phyloP scores from a whole-genome alignment of 208 protist species.

The Crithidia bombi region DNA sequence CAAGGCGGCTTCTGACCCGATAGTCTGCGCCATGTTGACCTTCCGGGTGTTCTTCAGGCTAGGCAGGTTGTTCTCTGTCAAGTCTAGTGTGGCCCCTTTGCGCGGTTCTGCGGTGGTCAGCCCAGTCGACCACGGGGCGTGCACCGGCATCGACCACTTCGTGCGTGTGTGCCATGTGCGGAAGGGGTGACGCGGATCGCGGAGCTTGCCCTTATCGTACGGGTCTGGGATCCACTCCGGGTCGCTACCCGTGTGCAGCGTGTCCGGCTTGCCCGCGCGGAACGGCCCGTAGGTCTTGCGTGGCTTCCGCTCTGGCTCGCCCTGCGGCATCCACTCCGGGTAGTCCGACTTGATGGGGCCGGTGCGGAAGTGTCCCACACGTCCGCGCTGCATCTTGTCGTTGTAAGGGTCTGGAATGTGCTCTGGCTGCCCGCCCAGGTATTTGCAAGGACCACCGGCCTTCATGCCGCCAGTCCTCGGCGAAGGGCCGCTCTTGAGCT shows the following conservation, averaged over 20 bases:
- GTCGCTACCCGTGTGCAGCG: slow-evolving; percentile 61
- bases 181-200: slow-evolving; percentile 68
- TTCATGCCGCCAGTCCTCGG: slow-evolving; percentile 60
- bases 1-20: slow-evolving; percentile 78
- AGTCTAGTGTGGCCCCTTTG: slow-evolving; percentile 60
- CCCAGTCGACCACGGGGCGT: slow-evolving; percentile 84
- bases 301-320: slow-evolving; percentile 56
- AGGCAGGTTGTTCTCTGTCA: slow-evolving; percentile 63
- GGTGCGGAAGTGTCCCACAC: slow-evolving; percentile 76
- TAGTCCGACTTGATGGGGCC: slow-evolving; percentile 69
- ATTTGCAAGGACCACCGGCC: slow-evolving; percentile 68
- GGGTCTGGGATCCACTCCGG: slow-evolving; percentile 89
- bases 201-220: slow-evolving; percentile 65
- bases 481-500: slow-evolving; percentile 23
- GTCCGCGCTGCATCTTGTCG: slow-evolving; percentile 73
- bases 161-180: slow-evolving; percentile 89
- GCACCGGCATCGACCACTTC: slow-evolving; percentile 88
- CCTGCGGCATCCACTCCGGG: slow-evolving; percentile 85
- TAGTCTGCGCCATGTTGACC: slow-evolving; percentile 73
- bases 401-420: slow-evolving; percentile 85
- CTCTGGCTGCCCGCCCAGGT: slow-evolving; percentile 74
- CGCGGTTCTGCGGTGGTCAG: slow-evolving; percentile 79
- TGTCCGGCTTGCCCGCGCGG: slow-evolving; percentile 68
- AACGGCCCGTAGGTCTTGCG: slow-evolving; percentile 70
- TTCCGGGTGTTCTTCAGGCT: slow-evolving; percentile 58